Percentiles rank a stretch among this genome's conserved stretches.
Conservation (phyloP, 352 stramenopile species). For the Phytophthora constricta region DNA sequence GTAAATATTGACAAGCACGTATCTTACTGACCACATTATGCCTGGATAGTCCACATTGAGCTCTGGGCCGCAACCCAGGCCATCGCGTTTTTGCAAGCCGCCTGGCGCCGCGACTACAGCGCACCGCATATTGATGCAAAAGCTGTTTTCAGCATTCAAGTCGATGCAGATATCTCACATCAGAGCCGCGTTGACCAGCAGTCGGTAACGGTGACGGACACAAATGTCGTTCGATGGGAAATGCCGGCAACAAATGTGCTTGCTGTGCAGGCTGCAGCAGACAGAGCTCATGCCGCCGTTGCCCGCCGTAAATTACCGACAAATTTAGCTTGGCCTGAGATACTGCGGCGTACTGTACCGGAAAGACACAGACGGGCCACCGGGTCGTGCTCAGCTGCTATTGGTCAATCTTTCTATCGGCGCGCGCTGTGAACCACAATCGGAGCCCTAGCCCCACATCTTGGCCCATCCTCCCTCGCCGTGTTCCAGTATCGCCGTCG, state of each 20-base stretch:
- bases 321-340: conserved; percentile 43
- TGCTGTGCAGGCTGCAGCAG: too few species aligned
- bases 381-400: conserved; percentile 33
- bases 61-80: conserved; percentile 12
- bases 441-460: conserved; percentile 29
- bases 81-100: conserved; percentile 15
- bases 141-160: conserved; percentile 32
- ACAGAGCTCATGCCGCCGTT: too few species aligned
- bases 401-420: conserved; percentile 37
- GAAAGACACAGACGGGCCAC: conserved; percentile 35
- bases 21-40: conserved; percentile 19
- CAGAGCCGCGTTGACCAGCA: conserved; percentile 16
- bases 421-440: conserved; percentile 37
- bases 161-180: neutral
- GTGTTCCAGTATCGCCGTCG: conserved; percentile 27
- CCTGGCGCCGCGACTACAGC: conserved; percentile 21
- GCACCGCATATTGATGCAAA: conserved; percentile 17
- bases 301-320: conserved; percentile 36
- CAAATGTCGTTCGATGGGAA: too few species aligned
- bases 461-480: conserved; percentile 32
- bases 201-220: neutral
- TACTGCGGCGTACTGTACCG: conserved; percentile 30
- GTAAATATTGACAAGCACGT: conserved; percentile 15
- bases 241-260: too few species aligned
- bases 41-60: conserved; percentile 21